phyloP scores from a whole-genome alignment of 2,329 filamentous ascomycete genomes.

The Xylaria polymorpha region DNA sequence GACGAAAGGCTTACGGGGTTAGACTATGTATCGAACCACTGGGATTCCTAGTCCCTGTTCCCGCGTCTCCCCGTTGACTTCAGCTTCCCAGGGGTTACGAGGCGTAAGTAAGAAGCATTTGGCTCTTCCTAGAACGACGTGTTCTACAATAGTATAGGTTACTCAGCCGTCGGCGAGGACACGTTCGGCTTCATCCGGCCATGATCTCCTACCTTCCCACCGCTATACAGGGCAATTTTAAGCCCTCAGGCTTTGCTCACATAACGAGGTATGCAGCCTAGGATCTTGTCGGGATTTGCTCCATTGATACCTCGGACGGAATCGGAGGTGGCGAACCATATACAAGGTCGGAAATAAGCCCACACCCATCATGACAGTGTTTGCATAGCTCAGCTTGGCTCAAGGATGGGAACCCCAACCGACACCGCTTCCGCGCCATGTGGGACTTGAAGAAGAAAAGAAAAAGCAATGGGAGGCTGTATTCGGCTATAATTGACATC shows the following conservation, averaged over 20 bases:
- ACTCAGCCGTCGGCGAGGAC: constrained; percentile 4
- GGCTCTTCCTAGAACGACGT: constrained; percentile 18
- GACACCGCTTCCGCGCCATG: constrained; percentile 17
- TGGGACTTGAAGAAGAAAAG: constrained; percentile 8
- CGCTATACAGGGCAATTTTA: constrained; percentile 3
- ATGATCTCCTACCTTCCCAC: constrained; percentile 14
- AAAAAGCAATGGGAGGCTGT: constrained; percentile 22
- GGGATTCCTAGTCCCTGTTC: constrained; percentile 4
- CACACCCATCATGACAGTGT: constrained; percentile 11
- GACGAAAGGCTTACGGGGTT: constrained; percentile 12
- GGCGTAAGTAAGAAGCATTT: constrained; percentile 10
- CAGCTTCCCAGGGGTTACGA: constrained; percentile 23
- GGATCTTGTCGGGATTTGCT: constrained; percentile 32
- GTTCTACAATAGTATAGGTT: constrained; percentile 9
- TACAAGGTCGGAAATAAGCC: constrained; percentile 26
- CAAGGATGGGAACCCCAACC: constrained; percentile 17
- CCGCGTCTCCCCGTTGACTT: constrained; percentile 14
- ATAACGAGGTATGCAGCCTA: constrained; percentile 19
- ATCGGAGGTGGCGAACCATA: constrained; percentile 28
- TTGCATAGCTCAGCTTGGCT: constrained; percentile 12
- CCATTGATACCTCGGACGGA: constrained; percentile 27
- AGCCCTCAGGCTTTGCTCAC: constrained; percentile 2
- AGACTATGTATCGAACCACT: constrained; percentile 9
- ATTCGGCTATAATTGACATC: constrained; percentile 12
- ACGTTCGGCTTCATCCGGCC: constrained; percentile 9